Base-by-base conservation (phyloP, 306 rosid species). In the Alnus glutinosa region DNA sequence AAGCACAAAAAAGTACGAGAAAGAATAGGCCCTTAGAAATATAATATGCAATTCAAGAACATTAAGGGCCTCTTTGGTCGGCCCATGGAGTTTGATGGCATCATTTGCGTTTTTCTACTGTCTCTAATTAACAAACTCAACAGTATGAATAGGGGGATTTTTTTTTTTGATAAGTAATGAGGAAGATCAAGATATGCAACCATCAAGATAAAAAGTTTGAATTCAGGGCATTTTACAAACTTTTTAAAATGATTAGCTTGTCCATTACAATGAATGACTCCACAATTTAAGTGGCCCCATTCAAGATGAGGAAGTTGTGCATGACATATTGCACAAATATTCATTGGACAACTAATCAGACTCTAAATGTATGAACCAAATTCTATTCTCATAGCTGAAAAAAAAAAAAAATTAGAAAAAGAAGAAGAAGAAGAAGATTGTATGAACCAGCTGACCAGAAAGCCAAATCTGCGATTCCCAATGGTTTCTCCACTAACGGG, bases 391-490 rank as follows among this genome's bases (percentile, higher is more conserved):
- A 62, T 14, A 34, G 69, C 15, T 62, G 44, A 4, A 8, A 36
- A 57, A 19, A 57, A 7, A 36, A 57, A 57, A 57, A 7, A 57
- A 23, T 23, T 4, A 10, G 9, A 67, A 67, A 16, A 66, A 5
- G 2, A 1, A 34, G 2, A 34, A 34, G 2, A 34, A 1, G 36
- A 64, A 66, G 1, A 36, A 39, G 14, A 42, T 68, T 68, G 30
- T 9, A n/a, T 70, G 74, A 82, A 78, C 42, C 62, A 83, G 85
- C 93, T 87, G 18, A 94, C 97, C 98, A 55, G 18, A 79, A 92
- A 94, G 71, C 97, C 90, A 62, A 94, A 94, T 89, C 89, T 94
- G 70, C 88, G 91, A 79, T 91, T 88, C 78, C 84, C 88, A 0
- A 52, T 78, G 71, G 66, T 87, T n/a, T 83, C 59, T 78, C 86